A percentile compares a stretch with the other conserved stretches of the same genome.
phyloP scores from a whole-genome alignment of 306 rosid species.

The Trifolium dubium region DNA sequence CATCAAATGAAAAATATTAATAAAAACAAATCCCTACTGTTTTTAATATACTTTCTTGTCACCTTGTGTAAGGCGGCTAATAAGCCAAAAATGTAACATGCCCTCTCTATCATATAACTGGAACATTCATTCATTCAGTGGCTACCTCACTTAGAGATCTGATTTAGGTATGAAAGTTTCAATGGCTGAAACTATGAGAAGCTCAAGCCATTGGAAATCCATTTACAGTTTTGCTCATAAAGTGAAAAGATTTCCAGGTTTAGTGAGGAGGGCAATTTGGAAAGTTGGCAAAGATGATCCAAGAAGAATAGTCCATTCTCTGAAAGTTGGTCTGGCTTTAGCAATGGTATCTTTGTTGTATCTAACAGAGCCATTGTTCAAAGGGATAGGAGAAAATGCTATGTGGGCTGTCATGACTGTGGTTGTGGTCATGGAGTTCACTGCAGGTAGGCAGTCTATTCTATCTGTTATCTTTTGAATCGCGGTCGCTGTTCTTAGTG shows the following conservation, averaged over 20 bases:
- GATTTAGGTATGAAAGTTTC: slow-evolving; percentile 44
- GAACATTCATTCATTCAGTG: background rate
- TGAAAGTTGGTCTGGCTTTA: slow-evolving; percentile 80
- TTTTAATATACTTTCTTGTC: slow-evolving; percentile 23
- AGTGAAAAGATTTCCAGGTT: slow-evolving; percentile 51
- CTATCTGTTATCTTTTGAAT: background rate
- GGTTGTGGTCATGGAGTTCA: slow-evolving; percentile 88
- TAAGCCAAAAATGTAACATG: background rate
- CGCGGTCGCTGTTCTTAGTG: background rate
- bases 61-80: slow-evolving; percentile 13
- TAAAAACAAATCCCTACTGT: background rate
- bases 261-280: slow-evolving; percentile 48
- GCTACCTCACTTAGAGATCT: background rate
- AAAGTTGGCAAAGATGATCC: slow-evolving; percentile 52
- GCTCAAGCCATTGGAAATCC: slow-evolving; percentile 40
- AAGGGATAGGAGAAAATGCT: slow-evolving; percentile 69
- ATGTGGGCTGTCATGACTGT: slow-evolving; percentile 98
- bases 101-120: background rate
- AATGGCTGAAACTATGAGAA: slow-evolving; percentile 43
- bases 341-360: slow-evolving; percentile 75
- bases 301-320: slow-evolving; percentile 71
- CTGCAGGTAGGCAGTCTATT: slow-evolving; percentile 60
- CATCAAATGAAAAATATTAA: background rate
- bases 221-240: slow-evolving; percentile 38
- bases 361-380: slow-evolving; percentile 67